Conservation (phyloP, 257 asterid genomes). For the Solanum peruvianum region DNA sequence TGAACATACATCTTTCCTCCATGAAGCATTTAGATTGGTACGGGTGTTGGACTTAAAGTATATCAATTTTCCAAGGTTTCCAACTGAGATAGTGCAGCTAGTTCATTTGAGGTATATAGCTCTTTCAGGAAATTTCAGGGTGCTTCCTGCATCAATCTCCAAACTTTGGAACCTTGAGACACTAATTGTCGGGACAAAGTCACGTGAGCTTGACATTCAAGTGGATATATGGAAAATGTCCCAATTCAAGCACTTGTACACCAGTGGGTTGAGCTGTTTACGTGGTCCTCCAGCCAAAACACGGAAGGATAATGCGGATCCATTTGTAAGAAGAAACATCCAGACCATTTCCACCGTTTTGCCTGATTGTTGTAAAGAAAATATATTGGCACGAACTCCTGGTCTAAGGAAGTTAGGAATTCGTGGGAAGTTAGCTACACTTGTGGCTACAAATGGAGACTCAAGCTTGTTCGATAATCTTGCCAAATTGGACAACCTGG, state of each 20-base stretch:
- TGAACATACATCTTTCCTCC: constrained; percentile 16
- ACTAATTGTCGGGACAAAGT: constrained; percentile 16
- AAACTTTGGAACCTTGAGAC: constrained; percentile 38
- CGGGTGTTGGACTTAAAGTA: constrained; percentile 23
- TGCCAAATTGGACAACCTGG: constrained; percentile 22
- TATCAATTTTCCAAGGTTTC: constrained; percentile 17
- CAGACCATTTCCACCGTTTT: constrained; percentile 21
- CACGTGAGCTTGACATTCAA: constrained; percentile 15
- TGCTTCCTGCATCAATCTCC: constrained; percentile 24
- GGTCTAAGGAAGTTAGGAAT: constrained; percentile 26
- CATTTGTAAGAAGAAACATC: constrained; percentile 24
- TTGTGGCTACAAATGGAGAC: constrained; percentile 4
- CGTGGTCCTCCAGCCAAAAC: constrained; percentile 25
- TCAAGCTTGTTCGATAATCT: constrained; percentile 15
- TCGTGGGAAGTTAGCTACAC: constrained; percentile 16
- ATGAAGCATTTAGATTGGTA: constrained; percentile 22
- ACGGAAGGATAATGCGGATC: constrained; percentile 20
- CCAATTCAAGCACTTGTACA: constrained; percentile 27
- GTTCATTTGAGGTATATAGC: constrained; percentile 25
- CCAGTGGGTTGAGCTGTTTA: constrained; percentile 19
- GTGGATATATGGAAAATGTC: constrained; percentile 32
- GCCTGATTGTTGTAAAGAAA: constrained; percentile 28
- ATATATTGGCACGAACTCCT: constrained; percentile 26
- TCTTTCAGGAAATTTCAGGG: constrained; percentile 20
- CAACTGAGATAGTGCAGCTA: constrained; percentile 22